Base-by-base conservation (phyloP, 2,329 filamentous ascomycete genomes). In the Venturia pyrina region DNA sequence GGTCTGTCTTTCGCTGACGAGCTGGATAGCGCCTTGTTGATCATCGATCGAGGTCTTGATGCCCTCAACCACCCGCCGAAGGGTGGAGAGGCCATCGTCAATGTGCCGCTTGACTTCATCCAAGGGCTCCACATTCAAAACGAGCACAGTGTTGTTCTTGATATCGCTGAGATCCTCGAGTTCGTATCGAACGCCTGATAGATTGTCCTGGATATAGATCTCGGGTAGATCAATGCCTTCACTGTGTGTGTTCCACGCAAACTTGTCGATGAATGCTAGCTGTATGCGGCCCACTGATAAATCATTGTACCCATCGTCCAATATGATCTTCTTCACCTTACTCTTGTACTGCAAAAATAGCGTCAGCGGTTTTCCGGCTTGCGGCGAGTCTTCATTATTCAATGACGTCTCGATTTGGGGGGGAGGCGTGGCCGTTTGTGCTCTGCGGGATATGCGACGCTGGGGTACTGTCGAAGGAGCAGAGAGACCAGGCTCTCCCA, bases 91-190 rank as follows among this genome's bases (percentile, higher is more conserved):
- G 53, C 93, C 91, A 69, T 99, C 93, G 69, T 99, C 95, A 69
- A 99, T 92, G 73, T 98, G 95, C 62, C 88, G 87, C 78, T 98
- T 98, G 46, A 99, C 93, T 76, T 99, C 95, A 74, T 99, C 95
- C 5, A 99, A 83, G 19, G 89, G 85, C 73, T 99, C 95, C 0
- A 98, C 84, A 71, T 99, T 99, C 53, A 99, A 80, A 0, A 95
- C 96, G n/a, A 99, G 82, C 0, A 99, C 95, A 1, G 92, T 92
- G 40, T 93, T 86, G 75, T 99, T 95, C 77, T 96, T 97, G 72
- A 99, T 90, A 73, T 99, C 95, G 21, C 82, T 85, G 40, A 99
- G 81, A 73, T 99, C 95, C 75, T 99, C 95, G 32, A 99, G 80
- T 78, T 99, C 95, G 75, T 99, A 93, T 19, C 95, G 89, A n/a